Base-by-base conservation (phyloP, 345 rosid species). In the Pistacia atlantica region DNA sequence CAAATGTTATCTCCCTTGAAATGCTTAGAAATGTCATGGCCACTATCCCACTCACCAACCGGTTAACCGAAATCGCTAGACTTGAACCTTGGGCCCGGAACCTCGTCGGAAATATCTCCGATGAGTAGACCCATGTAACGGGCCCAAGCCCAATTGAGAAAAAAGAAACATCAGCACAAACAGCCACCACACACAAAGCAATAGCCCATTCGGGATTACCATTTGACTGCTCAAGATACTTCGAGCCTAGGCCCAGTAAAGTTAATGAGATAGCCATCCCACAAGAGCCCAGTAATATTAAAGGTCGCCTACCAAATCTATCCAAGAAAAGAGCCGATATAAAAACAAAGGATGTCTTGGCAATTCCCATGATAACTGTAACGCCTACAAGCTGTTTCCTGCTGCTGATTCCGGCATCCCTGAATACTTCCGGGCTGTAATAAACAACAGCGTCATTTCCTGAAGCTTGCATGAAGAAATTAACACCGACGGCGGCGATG, bases 91-190 rank as follows among this genome's bases (percentile, higher is more conserved):
- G 97, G 65, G 95, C 98, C 78, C 97, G 67, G 65, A 87, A 77
- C 70, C 86, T 84, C 69, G 84, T 59, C 1, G 98, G 98, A 79
- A 91, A 93, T 42, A 91, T 89, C 87, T 93, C 97, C 0, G 92
- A 84, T 3, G 91, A 90, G 69, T 91, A 93, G n/a, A 93, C 97
- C 95, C 93, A 91, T 0, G 98, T 88, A 3, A 90, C 84, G 0
- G 98, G 98, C 65, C 95, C 98, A 18, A 87, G 93, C 77, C 97
- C 98, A 10, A 92, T 88, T 0, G 97, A 88, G 60, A 93, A 91
- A 80, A 87, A 93, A 2, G 95, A 90, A 5, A 90, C 89, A 17
- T 74, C 68, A 0, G 77, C 65, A 8, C 88, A 86, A 9, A 88
- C 84, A 0, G 89, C 81, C 46, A 79, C 78, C 14, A 85, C 61